Percentiles rank a stretch among this genome's conserved stretches.
Conservation (phyloP, 2,329 filamentous ascomycete species). For the Sordariomycetes sp. region DNA sequence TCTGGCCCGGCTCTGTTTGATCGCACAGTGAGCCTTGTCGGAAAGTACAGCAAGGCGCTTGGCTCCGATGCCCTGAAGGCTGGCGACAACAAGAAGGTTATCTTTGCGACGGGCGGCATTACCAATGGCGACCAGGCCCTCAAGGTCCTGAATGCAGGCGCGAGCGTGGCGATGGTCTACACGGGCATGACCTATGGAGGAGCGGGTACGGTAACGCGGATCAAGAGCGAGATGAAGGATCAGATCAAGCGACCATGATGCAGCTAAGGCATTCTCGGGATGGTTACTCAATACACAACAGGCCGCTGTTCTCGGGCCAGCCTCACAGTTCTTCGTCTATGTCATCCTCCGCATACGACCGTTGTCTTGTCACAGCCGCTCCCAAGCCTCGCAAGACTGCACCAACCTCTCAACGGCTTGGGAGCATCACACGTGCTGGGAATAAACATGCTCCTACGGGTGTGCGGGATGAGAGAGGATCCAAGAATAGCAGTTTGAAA, state of each 20-base stretch:
- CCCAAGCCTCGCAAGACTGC: too few relatives aligned
- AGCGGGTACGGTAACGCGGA: slow-evolving; percentile 53
- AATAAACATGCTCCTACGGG: too few relatives aligned
- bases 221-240: slow-evolving; percentile 53
- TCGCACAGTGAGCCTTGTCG: slow-evolving; percentile 69
- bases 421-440: too few relatives aligned
- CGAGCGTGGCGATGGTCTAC: slow-evolving; percentile 86
- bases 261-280: too few relatives aligned
- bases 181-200: slow-evolving; percentile 63
- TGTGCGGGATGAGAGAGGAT: too few relatives aligned
- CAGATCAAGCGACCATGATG: slow-evolving; percentile 15
- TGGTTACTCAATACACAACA: too few relatives aligned
- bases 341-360: too few relatives aligned
- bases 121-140: slow-evolving; percentile 79
- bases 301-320: too few relatives aligned
- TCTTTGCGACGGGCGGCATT: slow-evolving; percentile 92
- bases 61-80: slow-evolving; percentile 34
- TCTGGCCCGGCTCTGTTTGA: slow-evolving; percentile 86
- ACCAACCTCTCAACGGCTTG: too few relatives aligned
- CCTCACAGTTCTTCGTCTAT: too few relatives aligned
- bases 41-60: slow-evolving; percentile 64
- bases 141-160: slow-evolving; percentile 76
- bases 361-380: too few relatives aligned
- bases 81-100: slow-evolving; percentile 54
- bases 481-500: too few relatives aligned